Conservation (phyloP, 148 eudicot genomes). For the Heliosperma pusillum region DNA sequence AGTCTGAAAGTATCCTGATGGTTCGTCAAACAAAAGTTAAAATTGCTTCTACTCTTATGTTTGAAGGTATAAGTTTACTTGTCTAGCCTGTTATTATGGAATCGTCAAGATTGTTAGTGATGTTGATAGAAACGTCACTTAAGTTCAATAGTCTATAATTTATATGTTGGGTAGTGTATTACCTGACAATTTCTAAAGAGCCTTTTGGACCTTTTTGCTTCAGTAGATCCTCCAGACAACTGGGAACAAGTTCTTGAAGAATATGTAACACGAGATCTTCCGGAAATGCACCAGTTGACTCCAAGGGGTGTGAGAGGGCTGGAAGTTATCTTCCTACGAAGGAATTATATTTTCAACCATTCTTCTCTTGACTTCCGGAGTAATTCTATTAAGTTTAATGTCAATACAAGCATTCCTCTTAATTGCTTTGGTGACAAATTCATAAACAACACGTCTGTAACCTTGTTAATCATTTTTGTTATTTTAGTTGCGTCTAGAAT, state of each 20-base stretch:
- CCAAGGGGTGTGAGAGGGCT: conserved; percentile 88
- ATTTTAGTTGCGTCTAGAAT: too few species aligned
- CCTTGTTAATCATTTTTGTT: not conserved
- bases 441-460: not conserved
- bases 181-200: not conserved
- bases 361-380: too few species aligned
- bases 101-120: not conserved
- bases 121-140: not conserved
- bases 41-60: conserved; percentile 20
- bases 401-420: not conserved
- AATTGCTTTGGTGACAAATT: too few species aligned
- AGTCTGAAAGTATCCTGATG: conserved; percentile 12
- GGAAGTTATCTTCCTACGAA: conserved; percentile 76
- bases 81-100: not conserved
- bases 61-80: conserved; percentile 19
- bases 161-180: not conserved
- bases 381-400: too few species aligned
- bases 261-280: conserved; percentile 77
- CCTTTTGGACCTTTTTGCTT: conserved; percentile 9
- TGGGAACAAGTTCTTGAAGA: conserved; percentile 75
- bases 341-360: conserved; percentile 32
- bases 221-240: conserved; percentile 52
- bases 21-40: conserved; percentile 12
- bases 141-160: not conserved
- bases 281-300: conserved; percentile 87